Base-by-base conservation (phyloP, 2,329 filamentous ascomycete genomes). In the Neonectria magnoliae region DNA sequence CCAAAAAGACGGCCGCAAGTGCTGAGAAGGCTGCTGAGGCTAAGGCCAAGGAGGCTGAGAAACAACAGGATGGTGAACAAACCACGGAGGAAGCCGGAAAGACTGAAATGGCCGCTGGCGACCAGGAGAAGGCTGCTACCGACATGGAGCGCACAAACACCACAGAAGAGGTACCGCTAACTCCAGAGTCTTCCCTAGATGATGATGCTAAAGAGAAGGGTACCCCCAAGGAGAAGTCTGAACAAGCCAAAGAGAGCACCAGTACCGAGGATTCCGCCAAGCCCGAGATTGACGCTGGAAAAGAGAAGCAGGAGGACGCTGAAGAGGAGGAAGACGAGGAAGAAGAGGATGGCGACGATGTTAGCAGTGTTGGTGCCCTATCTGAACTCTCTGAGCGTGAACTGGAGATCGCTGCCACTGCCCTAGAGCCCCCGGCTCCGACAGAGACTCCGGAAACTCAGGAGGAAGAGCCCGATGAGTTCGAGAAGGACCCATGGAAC, bases 401-500 rank as follows among this genome's bases (percentile, higher is more conserved):
- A 51, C 66, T 83, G 10, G 78, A 81, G 25, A 74, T 80, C 22
- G 65, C 71, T 4, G 66, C 79, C 27, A 70, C 75, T 36, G 38
- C 62, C 10, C 65, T 68, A 47, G 45, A 55, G 0, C 53, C 47
- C 42, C 65, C 3, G 60, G 64, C 14, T 54, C 57, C 13, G 44
- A 52, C 20, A 61, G 62, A 10, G 50, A 38, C 13, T 38, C 38
- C 45, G 61, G 41, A 62, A 60, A 31, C 31, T 2, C 71, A 72
- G 14, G 73, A 77, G 1, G 82, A 84, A n/a, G 82, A 84, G 7
- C 81, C 81, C 10, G 85, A 87, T 67, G 86, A 88, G 60, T 85
- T 84, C 53, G 83, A 87, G 66, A 79, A 81, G 25, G 83, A 87
- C 44, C 85, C 87, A 0, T 91, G 88, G 88, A 90, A 90, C 71